These are phyloP conservation scores for Fonsecaea erecta DNA, from an alignment of 2,329 filamentous ascomycete genomes.

Conservation along the genomic window DNA sequence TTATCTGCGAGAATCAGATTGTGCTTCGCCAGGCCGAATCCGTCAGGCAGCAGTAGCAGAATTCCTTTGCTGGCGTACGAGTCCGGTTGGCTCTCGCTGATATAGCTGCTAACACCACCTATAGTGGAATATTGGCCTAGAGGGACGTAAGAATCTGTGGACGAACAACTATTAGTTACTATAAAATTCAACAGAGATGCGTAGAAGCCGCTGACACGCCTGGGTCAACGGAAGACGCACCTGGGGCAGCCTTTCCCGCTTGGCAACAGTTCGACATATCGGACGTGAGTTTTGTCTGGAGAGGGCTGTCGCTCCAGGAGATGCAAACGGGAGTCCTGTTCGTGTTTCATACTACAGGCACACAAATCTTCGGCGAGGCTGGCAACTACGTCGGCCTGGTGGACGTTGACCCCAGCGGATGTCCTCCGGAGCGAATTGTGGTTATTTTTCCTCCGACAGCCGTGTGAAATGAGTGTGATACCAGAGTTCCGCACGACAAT, in stretches of 20 bases:
- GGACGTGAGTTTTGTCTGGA: background rate
- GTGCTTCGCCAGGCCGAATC: slow-evolving; percentile 21
- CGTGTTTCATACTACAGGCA: background rate
- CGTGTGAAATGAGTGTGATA: background rate
- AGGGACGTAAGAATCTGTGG: background rate
- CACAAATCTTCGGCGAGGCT: background rate
- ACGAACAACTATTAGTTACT: background rate
- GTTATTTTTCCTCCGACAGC: background rate
- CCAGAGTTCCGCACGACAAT: background rate
- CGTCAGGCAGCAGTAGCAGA: slow-evolving; percentile 16
- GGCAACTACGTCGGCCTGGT: background rate
- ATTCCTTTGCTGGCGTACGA: background rate
- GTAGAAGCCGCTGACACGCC: background rate
- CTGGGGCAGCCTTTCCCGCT: background rate
- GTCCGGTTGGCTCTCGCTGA: background rate
- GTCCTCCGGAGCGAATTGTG: background rate
- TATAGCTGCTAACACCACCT: background rate
- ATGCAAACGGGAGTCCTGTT: background rate
- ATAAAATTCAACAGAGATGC: background rate
- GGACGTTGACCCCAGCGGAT: background rate
- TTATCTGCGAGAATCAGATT: slow-evolving; percentile 17
- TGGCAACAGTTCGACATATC: background rate
- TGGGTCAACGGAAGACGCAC: background rate
- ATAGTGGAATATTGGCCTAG: background rate
- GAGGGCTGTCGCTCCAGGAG: background rate